Evolutionary conservation across 208 protist species (phyloP).

Genomic region (Leishmania lainsoni): DNA sequence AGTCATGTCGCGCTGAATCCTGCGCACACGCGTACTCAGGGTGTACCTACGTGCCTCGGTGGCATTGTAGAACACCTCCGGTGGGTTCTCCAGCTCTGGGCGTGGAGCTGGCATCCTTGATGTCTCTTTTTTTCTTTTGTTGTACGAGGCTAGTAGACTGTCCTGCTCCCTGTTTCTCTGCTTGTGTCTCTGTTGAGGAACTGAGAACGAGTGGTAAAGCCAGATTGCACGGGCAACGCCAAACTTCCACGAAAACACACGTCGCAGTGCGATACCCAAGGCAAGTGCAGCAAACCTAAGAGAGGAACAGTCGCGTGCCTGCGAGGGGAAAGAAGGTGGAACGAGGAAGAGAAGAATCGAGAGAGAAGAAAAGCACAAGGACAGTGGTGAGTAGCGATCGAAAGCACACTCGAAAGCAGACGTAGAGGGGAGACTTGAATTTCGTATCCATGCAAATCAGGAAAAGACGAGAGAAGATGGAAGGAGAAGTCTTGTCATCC

Average conservation of each 20-base stretch:
- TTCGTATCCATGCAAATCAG: background rate
- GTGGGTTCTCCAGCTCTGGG: slow-evolving; percentile 93
- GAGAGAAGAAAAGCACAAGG: background rate
- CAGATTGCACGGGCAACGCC: background rate
- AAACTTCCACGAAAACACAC: background rate
- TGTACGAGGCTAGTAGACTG: background rate
- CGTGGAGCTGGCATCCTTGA: slow-evolving; percentile 63
- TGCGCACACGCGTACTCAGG: slow-evolving; percentile 94
- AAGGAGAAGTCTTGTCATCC: background rate
- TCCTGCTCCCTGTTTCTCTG: background rate
- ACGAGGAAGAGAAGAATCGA: background rate
- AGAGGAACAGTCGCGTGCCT: background rate
- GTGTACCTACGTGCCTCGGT: slow-evolving; percentile 95
- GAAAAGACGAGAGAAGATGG: background rate
- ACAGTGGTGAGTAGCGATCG: background rate
- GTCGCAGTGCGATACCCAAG: too few species aligned
- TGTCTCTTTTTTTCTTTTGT: background rate
- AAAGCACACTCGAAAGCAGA: background rate
- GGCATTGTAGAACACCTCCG: slow-evolving; percentile 97
- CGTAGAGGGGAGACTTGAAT: background rate
- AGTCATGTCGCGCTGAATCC: slow-evolving; percentile 98
- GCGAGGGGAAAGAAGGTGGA: background rate
- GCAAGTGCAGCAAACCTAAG: background rate
- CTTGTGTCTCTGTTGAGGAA: background rate
- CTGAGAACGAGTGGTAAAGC: background rate